A percentile compares a stretch with the other conserved stretches of the same genome.
Evolutionary conservation across 768 basidiomycete genomes (phyloP).

Genomic region (Galerina sulciceps): DNA sequence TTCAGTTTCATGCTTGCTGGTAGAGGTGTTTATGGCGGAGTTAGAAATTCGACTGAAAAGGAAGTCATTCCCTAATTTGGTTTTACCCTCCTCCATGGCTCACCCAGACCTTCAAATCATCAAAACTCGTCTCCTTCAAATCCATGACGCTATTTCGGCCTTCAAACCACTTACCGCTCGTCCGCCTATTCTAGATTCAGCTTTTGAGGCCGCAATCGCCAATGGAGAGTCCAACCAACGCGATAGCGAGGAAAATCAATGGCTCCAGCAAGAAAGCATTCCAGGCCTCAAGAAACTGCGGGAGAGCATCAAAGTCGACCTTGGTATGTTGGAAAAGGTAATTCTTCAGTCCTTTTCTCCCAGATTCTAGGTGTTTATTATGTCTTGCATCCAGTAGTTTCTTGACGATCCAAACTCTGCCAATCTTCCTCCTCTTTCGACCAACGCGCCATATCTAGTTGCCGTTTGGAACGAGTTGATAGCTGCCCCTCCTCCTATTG

Average conservation of each 20-base stretch:
- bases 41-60: no score
- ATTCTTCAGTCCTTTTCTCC: conserved; percentile 5
- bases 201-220: conserved; percentile 31
- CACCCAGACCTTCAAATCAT: conserved; percentile 38
- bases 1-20: no score
- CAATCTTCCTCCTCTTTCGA: conserved; percentile 58
- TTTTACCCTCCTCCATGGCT: neutral
- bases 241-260: conserved; percentile 40
- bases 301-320: conserved; percentile 48
- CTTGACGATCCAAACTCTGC: conserved; percentile 50
- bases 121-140: conserved; percentile 31
- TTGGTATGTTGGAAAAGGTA: conserved; percentile 51
- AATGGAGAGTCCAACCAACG: conserved; percentile 31
- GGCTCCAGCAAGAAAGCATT: conserved; percentile 45
- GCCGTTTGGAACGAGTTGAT: conserved; percentile 84
- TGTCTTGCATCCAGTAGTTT: conserved; percentile 57
- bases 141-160: conserved; percentile 38
- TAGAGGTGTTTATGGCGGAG: no score
- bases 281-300: conserved; percentile 51
- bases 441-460: conserved; percentile 80
- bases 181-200: conserved; percentile 53
- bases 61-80: no score
- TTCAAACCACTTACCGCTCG: conserved; percentile 41
- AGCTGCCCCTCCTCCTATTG: conserved; percentile 59
- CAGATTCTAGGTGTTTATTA: conserved; percentile 6